These are phyloP conservation scores for Choricystis sp. DNA, from an alignment of 139 green algal genomes.

Conservation along the genomic window DNA sequence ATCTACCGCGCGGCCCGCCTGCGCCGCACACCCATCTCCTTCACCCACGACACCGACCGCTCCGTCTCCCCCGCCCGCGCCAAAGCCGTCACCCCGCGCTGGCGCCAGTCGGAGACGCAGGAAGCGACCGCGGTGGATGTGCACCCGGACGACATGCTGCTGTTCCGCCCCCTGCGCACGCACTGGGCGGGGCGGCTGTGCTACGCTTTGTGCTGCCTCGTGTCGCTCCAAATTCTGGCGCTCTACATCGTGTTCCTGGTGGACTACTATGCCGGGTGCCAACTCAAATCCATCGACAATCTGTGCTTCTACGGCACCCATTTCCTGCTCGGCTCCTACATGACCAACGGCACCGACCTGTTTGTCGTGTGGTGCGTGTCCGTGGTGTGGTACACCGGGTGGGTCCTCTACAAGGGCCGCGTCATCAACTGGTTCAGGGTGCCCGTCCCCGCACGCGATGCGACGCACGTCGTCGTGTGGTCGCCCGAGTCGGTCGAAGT, in stretches of 20 bases:
- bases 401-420: conserved; percentile 4
- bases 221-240: background rate
- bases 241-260: conserved; percentile 4
- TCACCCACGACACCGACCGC: background rate
- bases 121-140: background rate
- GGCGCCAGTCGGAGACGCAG: background rate
- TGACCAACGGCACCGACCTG: conserved; percentile 4
- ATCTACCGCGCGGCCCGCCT: background rate
- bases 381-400: conserved; percentile 3
- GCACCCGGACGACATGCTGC: background rate
- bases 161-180: background rate
- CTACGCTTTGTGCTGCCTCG: conserved; percentile 4
- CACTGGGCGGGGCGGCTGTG: conserved; percentile 1
- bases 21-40: background rate
- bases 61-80: background rate
- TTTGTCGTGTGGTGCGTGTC: conserved; percentile 8
- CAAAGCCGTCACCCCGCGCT: background rate
- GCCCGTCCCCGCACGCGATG: background rate
- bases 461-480: conserved; percentile 4
- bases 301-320: conserved; percentile 12
- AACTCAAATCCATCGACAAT: conserved; percentile 6
- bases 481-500: conserved; percentile 2
- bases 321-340: conserved; percentile 4
- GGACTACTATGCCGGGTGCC: conserved; percentile 8
- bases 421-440: conserved; percentile 9